phyloP scores from a whole-genome alignment of 768 basidiomycete genomes.

The Galerina sulciceps region DNA sequence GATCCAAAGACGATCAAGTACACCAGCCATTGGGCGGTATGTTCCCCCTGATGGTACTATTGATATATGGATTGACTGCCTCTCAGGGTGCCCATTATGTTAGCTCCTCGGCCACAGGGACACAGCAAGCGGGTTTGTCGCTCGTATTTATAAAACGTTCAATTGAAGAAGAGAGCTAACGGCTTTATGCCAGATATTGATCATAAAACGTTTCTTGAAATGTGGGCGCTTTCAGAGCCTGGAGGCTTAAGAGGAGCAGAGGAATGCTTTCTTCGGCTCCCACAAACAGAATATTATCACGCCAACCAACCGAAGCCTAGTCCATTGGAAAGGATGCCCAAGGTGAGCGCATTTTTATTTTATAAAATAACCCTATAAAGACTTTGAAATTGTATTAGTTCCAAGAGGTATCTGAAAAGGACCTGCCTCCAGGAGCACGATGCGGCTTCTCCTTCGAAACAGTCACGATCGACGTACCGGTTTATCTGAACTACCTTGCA shows the following conservation, averaged over 20 bases:
- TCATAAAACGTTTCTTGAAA: constrained; percentile 65
- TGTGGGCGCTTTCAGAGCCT: constrained; percentile 73
- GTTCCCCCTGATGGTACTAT: constrained; percentile 23
- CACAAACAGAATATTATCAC: constrained; percentile 62
- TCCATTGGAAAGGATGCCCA: constrained; percentile 53
- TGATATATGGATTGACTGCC: background rate
- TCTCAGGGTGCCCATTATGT: constrained; percentile 82
- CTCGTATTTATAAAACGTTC: background rate
- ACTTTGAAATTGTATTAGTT: constrained; percentile 21
- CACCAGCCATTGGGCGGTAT: constrained; percentile 82
- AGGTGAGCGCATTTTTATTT: constrained; percentile 36
- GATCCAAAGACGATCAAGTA: constrained; percentile 72
- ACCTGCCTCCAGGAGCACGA: constrained; percentile 44
- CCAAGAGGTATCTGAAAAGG: constrained; percentile 37
- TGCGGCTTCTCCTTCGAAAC: constrained; percentile 61
- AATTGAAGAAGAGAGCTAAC: background rate
- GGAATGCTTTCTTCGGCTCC: constrained; percentile 65
- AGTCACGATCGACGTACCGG: constrained; percentile 63
- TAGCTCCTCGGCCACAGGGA: constrained; percentile 50
- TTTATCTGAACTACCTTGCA: constrained; percentile 68
- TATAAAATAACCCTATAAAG: background rate
- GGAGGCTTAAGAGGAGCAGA: constrained; percentile 48
- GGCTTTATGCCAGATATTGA: constrained; percentile 57
- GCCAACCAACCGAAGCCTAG: constrained; percentile 40
- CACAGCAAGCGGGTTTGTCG: constrained; percentile 48